These are phyloP conservation scores for Monosporascus sp. DNA, from an alignment of 2,329 filamentous ascomycete genomes.

Conservation along the genomic window DNA sequence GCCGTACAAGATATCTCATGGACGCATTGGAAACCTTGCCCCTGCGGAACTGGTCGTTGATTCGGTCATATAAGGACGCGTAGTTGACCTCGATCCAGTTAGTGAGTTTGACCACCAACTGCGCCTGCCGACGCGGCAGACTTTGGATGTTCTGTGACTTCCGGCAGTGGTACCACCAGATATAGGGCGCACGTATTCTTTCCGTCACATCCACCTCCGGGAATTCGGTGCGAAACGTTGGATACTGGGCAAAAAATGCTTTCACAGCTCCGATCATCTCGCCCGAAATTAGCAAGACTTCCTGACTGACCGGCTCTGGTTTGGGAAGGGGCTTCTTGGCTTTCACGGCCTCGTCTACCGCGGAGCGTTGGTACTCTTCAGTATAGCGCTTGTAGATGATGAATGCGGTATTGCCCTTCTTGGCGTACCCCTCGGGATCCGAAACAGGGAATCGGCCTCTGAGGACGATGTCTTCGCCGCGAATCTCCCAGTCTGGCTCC, in stretches of 20 bases:
- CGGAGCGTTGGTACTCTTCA: not conserved
- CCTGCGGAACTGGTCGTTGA: not conserved
- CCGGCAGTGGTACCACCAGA: slow-evolving; percentile 9
- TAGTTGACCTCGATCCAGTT: slow-evolving; percentile 6
- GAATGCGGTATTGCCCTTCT: not conserved
- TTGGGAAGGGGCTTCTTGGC: not conserved
- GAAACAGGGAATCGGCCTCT: not conserved
- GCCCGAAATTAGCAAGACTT: not conserved
- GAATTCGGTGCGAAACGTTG: slow-evolving; percentile 4
- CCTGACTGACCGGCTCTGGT: not conserved
- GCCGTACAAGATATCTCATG: slow-evolving; percentile 1
- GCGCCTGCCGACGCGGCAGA: not conserved
- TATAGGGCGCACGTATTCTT: not conserved
- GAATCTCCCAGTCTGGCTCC: not conserved
- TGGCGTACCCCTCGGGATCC: not conserved
- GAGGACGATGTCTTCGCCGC: not conserved
- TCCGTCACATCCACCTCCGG: not conserved
- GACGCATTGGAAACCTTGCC: not conserved
- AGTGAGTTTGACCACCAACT: slow-evolving; percentile 1
- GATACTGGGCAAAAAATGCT: slow-evolving; percentile 1
- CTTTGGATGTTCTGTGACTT: not conserved
- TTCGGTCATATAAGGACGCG: not conserved
- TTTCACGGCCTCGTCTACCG: not conserved
- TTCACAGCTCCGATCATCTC: slow-evolving; percentile 1
- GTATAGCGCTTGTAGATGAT: not conserved